These are phyloP conservation scores for Irpex sp. DNA, from an alignment of 1,284 basidiomycete genomes.

Conservation along the genomic window DNA sequence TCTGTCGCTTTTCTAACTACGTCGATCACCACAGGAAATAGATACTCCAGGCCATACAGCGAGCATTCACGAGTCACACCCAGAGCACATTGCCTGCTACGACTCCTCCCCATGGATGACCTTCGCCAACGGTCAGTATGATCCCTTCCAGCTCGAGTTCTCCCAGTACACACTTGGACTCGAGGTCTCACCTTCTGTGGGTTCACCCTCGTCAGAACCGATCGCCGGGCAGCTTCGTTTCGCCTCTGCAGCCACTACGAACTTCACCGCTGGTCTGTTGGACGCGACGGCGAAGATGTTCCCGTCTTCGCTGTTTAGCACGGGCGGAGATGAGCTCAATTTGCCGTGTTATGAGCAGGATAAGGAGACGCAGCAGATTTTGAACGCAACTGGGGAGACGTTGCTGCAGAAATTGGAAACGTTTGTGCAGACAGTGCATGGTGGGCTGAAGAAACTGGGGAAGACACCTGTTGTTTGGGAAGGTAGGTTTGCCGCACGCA, in stretches of 20 bases:
- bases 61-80: slow-evolving; percentile 56
- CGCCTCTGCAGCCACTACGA: slow-evolving; percentile 36
- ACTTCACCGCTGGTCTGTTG: slow-evolving; percentile 45
- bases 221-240: slow-evolving; percentile 81
- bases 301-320: slow-evolving; percentile 60
- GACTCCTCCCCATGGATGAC: slow-evolving; percentile 55
- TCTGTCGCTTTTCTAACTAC: too few species aligned
- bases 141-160: background rate
- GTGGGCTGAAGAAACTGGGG: slow-evolving; percentile 33
- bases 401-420: slow-evolving; percentile 56
- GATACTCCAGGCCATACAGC: slow-evolving; percentile 81
- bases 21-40: slow-evolving; percentile 31
- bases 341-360: slow-evolving; percentile 62
- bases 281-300: slow-evolving; percentile 38
- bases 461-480: slow-evolving; percentile 72
- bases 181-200: background rate
- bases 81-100: slow-evolving; percentile 71
- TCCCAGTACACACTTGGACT: background rate
- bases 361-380: slow-evolving; percentile 45
- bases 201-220: slow-evolving; percentile 42
- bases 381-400: slow-evolving; percentile 44
- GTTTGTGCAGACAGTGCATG: slow-evolving; percentile 56
- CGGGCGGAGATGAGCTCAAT: slow-evolving; percentile 84
- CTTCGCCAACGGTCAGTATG: slow-evolving; percentile 49
- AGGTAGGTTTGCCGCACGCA: slow-evolving; percentile 27